Evolutionary conservation across 129 eudicot genomes (phyloP), one percentile per base, ranked within the genome.

Genomic region (Smallanthus sonchifolius): DNA sequence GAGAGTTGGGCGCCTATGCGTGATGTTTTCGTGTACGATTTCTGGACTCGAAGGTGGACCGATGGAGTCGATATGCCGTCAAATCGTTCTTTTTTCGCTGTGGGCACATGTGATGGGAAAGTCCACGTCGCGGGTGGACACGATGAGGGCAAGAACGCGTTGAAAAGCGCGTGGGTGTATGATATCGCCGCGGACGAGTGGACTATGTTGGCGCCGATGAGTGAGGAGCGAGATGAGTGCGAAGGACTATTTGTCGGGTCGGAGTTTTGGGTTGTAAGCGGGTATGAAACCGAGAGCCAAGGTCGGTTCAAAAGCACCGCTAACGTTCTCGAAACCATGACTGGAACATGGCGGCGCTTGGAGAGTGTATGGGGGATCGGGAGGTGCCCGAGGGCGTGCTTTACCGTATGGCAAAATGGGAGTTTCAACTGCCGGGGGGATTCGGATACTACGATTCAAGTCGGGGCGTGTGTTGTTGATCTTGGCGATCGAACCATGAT

Each of bases 141-240:
- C 74, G 97, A 91, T 51, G 89, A 86, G 72, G 73, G 49, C 30
- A 91, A 91, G 48, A 91, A 91, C 80, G 97, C 97, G 20, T 51
- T 84, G 55, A 78, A 36, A 2, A 48, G 86, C 32, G 81, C 91
- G 52, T 91, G 97, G 95, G 69, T 68, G 9, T 87, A 84, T 37
- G 88, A 91, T 15, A 8, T 84, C 3, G 7, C 9, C 5, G 8
- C 11, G 39, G 80, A 88, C 79, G 87, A 82, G 85, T 91, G 97
- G 97, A 61, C 70, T 2, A 95, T 88, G 91, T 80, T 91, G 87
- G 6, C 75, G 30, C 82, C 74, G 80, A 87, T 91, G 97, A 82
- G 85, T 7, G 91, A 88, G 69, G 89, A 83, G 77, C 83, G 97
- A 80, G 97, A 91, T 72, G 97, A 91, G 85, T 91, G 97, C 55